These are phyloP conservation scores for Penium margaritaceum DNA, from an alignment of 139 green algal genomes.

Conservation along the genomic window DNA sequence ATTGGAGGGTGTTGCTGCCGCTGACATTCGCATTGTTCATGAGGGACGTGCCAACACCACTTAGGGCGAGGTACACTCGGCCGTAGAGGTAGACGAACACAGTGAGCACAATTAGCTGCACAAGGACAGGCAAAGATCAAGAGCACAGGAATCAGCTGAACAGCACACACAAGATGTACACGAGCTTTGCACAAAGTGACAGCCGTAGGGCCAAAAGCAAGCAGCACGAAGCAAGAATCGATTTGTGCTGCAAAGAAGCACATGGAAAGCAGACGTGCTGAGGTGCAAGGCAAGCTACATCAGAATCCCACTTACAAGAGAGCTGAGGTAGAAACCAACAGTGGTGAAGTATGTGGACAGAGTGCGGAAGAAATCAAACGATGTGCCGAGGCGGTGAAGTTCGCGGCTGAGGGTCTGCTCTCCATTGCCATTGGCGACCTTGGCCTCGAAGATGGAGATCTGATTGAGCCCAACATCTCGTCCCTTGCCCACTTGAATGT, in stretches of 20 bases:
- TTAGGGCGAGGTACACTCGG: slow-evolving; percentile 20
- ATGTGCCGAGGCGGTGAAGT: slow-evolving; percentile 58
- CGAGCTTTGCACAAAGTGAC: too few relatives aligned
- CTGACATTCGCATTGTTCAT: slow-evolving; percentile 13
- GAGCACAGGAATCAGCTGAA: too few relatives aligned
- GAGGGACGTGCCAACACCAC: neutral
- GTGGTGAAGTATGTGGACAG: slow-evolving; percentile 41
- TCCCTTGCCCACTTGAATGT: slow-evolving; percentile 70
- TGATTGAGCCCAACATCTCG: slow-evolving; percentile 83
- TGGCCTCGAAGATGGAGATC: slow-evolving; percentile 81
- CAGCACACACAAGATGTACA: too few relatives aligned
- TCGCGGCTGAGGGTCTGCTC: slow-evolving; percentile 74
- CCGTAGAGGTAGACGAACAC: slow-evolving; percentile 45
- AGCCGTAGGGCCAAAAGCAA: too few relatives aligned
- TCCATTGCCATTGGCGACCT: slow-evolving; percentile 69
- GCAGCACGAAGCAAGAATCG: too few relatives aligned
- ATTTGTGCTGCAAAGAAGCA: too few relatives aligned
- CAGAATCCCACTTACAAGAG: slow-evolving; percentile 20
- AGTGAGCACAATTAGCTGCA: slow-evolving; percentile 26
- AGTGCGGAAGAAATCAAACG: slow-evolving; percentile 48
- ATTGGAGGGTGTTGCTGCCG: neutral
- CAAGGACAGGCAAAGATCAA: too few relatives aligned
- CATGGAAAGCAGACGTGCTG: too few relatives aligned
- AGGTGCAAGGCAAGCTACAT: too few relatives aligned
- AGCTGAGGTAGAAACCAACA: slow-evolving; percentile 43